Conservation (phyloP, 257 asterid genomes). For the Scutellaria galericulata region DNA sequence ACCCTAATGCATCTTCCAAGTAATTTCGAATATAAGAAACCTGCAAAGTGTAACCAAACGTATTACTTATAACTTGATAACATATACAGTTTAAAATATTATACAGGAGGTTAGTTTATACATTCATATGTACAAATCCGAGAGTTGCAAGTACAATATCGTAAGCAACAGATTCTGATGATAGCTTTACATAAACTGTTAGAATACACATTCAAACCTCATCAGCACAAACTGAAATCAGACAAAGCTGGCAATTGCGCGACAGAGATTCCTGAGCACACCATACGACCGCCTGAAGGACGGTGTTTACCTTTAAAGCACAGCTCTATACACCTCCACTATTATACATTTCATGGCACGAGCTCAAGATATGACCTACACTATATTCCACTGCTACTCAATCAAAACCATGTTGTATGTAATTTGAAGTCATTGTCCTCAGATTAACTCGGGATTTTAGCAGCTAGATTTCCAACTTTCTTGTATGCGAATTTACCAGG, state of each 20-base stretch:
- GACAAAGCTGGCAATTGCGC: no score
- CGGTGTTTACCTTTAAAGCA: constrained; percentile 28
- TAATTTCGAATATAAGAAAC: not conserved
- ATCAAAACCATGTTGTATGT: not conserved
- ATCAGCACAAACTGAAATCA: no score
- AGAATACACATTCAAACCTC: not conserved
- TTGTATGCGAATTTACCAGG: not conserved
- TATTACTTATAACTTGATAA: no score
- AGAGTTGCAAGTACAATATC: constrained; percentile 2
- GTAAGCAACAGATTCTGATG: not conserved
- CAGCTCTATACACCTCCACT: constrained; percentile 14
- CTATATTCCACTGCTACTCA: constrained; percentile 10
- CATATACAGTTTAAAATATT: constrained; percentile 11
- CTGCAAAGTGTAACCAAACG: no score
- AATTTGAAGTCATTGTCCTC: constrained; percentile 9
- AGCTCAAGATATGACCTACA: constrained; percentile 7
- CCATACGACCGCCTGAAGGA: not conserved
- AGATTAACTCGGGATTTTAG: not conserved
- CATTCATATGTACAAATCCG: constrained; percentile 1
- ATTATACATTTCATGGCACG: constrained; percentile 20
- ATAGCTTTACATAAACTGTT: not conserved
- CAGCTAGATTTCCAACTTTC: not conserved
- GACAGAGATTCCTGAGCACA: constrained; percentile 5
- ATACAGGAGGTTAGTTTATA: constrained; percentile 24
- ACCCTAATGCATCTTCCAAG: no score